Evolutionary conservation across 805 yeast species (phyloP).

Genomic region (Starmerella geochares): DNA sequence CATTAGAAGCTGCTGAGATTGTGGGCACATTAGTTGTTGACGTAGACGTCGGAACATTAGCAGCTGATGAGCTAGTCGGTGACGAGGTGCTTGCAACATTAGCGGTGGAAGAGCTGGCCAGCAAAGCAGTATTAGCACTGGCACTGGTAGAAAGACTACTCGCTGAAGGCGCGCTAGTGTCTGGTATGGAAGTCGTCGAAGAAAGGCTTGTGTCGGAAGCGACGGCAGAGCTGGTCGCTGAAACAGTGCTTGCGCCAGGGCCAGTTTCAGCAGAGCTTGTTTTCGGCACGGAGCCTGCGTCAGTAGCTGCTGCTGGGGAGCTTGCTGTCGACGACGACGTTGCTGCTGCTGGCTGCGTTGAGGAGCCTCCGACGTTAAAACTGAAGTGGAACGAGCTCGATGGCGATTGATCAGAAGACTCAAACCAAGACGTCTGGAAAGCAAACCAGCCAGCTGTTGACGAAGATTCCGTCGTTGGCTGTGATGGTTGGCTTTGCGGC

Average conservation of each 20-base stretch:
- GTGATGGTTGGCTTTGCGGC: neutral
- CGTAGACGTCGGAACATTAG: too few species aligned
- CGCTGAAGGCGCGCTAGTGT: neutral
- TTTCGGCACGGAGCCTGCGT: neutral
- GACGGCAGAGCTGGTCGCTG: too few species aligned
- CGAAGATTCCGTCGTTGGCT: neutral
- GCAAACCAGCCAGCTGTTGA: conserved; percentile 1
- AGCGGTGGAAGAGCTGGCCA: neutral
- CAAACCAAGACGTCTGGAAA: conserved; percentile 6
- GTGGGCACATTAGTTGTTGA: too few species aligned
- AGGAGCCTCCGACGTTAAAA: neutral
- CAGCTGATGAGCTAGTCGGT: neutral
- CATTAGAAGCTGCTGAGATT: too few species aligned
- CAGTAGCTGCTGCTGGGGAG: neutral
- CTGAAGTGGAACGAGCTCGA: conserved; percentile 1
- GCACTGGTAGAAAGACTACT: too few species aligned
- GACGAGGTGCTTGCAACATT: neutral
- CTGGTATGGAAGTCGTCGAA: neutral
- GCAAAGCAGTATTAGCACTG: too few species aligned
- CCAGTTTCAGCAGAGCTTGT: too few species aligned
- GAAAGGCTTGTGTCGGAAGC: too few species aligned
- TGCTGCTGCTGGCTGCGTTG: neutral
- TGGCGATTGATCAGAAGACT: neutral
- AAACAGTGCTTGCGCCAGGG: too few species aligned
- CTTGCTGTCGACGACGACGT: neutral